phyloP scores from a whole-genome alignment of 106 monocot genomes.

The Apostasia shenzhenica region DNA sequence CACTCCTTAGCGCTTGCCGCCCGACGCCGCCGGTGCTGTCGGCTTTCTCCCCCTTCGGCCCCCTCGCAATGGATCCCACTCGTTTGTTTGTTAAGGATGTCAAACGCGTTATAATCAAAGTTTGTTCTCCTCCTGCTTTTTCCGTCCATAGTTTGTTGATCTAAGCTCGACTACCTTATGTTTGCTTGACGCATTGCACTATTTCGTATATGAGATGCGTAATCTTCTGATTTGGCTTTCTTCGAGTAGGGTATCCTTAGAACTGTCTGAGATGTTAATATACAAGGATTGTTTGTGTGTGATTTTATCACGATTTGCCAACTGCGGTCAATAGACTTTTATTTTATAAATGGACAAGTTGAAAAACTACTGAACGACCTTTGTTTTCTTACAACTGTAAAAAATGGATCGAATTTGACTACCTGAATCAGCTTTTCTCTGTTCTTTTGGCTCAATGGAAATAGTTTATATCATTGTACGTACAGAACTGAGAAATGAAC shows the following conservation, averaged over 20 bases:
- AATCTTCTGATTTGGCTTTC: no score
- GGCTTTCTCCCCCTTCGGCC: no score
- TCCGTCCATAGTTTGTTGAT: no score
- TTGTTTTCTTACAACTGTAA: no score
- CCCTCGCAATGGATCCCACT: conserved; percentile 12
- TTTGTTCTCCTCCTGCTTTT: background rate
- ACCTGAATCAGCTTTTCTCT: background rate
- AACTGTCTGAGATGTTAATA: background rate
- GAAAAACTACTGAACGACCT: no score
- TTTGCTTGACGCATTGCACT: background rate
- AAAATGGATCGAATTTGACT: no score
- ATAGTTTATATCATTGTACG: background rate
- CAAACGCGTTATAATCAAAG: conserved; percentile 20
- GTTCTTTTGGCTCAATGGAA: background rate
- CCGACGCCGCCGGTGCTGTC: no score
- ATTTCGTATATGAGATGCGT: background rate
- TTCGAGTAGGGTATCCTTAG: background rate
- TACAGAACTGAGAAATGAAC: no score
- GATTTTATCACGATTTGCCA: background rate
- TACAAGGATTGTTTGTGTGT: background rate
- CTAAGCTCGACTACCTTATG: background rate
- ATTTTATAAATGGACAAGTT: no score
- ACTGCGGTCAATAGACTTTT: no score
- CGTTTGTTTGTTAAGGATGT: conserved; percentile 12
- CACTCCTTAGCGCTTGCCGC: no score